Evolutionary conservation across 2,329 filamentous ascomycete genomes (phyloP).

Genomic region (Blastomyces percursus): DNA sequence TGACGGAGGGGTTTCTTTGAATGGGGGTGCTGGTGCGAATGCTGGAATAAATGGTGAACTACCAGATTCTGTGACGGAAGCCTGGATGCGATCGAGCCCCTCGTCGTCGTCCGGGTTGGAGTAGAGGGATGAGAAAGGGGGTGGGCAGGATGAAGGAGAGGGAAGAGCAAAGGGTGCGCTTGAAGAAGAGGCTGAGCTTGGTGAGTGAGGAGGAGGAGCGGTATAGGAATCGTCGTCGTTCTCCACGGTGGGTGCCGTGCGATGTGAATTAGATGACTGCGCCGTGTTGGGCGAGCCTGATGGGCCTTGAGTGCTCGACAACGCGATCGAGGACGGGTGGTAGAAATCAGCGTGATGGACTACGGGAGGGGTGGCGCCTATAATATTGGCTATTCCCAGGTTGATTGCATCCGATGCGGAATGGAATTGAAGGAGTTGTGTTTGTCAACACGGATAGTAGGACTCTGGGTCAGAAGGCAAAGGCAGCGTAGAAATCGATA

Average conservation of each 20-base stretch:
- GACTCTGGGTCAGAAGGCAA: not conserved
- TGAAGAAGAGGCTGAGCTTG: slow-evolving; percentile 33
- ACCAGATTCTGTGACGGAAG: slow-evolving; percentile 37
- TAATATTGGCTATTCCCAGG: not conserved
- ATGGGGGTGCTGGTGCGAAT: slow-evolving; percentile 42
- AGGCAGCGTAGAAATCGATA: not conserved
- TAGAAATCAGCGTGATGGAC: not conserved
- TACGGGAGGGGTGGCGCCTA: not conserved
- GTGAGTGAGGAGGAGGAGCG: slow-evolving; percentile 27
- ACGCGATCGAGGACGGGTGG: slow-evolving; percentile 16
- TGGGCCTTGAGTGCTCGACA: slow-evolving; percentile 23
- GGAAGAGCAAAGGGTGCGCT: slow-evolving; percentile 35
- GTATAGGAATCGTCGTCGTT: slow-evolving; percentile 30
- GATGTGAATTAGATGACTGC: slow-evolving; percentile 27
- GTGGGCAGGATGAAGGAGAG: slow-evolving; percentile 40
- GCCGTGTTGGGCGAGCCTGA: slow-evolving; percentile 35
- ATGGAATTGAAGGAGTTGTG: not conserved
- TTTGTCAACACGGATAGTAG: not conserved
- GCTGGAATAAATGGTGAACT: slow-evolving; percentile 37
- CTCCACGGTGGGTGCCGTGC: slow-evolving; percentile 30
- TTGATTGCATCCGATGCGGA: not conserved
- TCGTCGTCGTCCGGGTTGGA: slow-evolving; percentile 36
- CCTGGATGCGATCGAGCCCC: slow-evolving; percentile 30
- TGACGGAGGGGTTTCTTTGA: slow-evolving; percentile 39
- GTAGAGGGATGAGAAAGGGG: slow-evolving; percentile 55